Evolutionary conservation across 306 rosid species (phyloP).

Genomic region (Glycine soja): DNA sequence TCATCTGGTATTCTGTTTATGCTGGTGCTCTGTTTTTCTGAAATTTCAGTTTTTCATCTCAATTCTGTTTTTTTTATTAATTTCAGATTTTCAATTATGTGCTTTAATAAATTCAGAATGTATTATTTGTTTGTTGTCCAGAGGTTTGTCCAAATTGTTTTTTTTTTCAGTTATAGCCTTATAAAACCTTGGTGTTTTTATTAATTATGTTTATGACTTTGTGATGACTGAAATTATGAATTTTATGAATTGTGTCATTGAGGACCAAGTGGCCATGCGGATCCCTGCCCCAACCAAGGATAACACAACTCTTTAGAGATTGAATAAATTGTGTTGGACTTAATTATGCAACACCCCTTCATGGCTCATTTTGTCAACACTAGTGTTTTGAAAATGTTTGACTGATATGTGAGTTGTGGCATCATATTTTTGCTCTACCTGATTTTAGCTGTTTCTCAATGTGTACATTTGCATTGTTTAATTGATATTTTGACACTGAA

Average conservation of each 20-base stretch:
- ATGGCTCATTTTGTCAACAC: slow-evolving; percentile 13
- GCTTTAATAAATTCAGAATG: no score
- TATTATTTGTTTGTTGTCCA: no score
- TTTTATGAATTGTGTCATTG: background rate
- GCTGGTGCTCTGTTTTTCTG: no score
- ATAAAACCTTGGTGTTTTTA: no score
- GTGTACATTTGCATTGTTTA: slow-evolving; percentile 6
- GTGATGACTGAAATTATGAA: no score
- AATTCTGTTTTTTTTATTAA: no score
- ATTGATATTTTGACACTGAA: slow-evolving; percentile 8
- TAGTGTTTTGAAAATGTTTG: background rate
- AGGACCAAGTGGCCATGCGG: background rate
- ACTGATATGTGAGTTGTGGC: background rate
- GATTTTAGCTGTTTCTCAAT: background rate
- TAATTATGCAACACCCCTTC: slow-evolving; percentile 28
- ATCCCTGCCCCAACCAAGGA: background rate
- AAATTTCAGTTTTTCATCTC: no score
- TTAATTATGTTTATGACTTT: no score
- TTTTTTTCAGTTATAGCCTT: no score
- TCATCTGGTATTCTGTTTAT: no score
- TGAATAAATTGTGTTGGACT: background rate
- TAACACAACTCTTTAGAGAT: background rate
- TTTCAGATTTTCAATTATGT: no score
- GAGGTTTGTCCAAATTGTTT: no score
- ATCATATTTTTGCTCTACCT: background rate